A percentile compares a stretch with the other conserved stretches of the same genome.
phyloP scores from a whole-genome alignment of 2,329 filamentous ascomycete genomes.

The Zymoseptoria passerinii region DNA sequence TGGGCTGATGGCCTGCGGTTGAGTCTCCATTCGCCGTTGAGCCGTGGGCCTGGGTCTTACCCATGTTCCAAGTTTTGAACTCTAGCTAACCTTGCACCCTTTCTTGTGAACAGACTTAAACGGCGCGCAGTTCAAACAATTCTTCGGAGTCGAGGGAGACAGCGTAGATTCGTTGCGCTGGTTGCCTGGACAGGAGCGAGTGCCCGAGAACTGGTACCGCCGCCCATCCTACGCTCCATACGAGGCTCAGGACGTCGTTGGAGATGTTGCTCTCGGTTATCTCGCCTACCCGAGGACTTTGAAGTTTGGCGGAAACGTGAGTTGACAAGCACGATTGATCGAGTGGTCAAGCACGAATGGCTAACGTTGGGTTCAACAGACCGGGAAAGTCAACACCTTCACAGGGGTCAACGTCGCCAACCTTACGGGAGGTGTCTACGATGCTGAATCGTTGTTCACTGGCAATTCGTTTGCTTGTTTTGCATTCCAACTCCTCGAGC shows the following conservation, averaged over 20 bases:
- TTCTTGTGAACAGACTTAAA: too few relatives aligned
- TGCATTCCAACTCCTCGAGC: conserved; percentile 28
- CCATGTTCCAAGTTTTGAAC: too few relatives aligned
- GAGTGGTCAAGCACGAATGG: too few relatives aligned
- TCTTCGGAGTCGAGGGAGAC: conserved; percentile 20
- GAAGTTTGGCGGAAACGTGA: conserved; percentile 29
- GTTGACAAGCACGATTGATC: too few relatives aligned
- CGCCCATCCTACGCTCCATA: conserved; percentile 20
- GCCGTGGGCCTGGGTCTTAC: too few relatives aligned
- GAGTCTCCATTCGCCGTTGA: too few relatives aligned
- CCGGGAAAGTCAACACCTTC: conserved; percentile 28
- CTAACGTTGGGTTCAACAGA: too few relatives aligned
- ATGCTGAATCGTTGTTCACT: conserved; percentile 10
- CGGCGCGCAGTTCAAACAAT: too few relatives aligned
- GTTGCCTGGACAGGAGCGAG: conserved; percentile 16
- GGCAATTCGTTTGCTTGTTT: conserved; percentile 36
- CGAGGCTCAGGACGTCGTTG: conserved; percentile 20
- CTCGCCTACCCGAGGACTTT: conserved; percentile 22
- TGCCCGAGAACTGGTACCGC: conserved; percentile 19
- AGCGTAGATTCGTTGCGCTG: conserved; percentile 11
- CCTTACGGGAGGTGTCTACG: conserved; percentile 29
- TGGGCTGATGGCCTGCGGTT: too few relatives aligned
- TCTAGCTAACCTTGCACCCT: too few relatives aligned
- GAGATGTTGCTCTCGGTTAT: conserved; percentile 9
- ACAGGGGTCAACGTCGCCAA: conserved; percentile 28